These are phyloP conservation scores for Candida sphagnicola DNA, from an alignment of 805 yeast species.

Conservation along the genomic window DNA sequence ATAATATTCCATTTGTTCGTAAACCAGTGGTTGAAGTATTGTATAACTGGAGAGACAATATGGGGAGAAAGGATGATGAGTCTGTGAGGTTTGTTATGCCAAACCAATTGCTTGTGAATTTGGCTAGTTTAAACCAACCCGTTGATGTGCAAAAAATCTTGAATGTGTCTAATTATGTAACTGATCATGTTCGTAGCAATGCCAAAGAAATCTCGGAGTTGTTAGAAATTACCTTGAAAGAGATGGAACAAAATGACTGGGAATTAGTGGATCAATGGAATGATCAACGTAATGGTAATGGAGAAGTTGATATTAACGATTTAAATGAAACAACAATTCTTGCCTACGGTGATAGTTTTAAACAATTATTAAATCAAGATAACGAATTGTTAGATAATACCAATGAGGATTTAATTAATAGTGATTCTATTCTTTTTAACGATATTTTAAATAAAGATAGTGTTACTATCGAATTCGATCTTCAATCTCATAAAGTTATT, in stretches of 20 bases:
- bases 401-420: slow-evolving; percentile 6
- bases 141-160: slow-evolving; percentile 53
- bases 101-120: slow-evolving; percentile 64
- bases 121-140: slow-evolving; percentile 54
- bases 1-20: slow-evolving; percentile 54
- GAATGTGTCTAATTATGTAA: slow-evolving; percentile 40
- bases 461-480: slow-evolving; percentile 14
- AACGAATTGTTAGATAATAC: slow-evolving; percentile 7
- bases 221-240: slow-evolving; percentile 39
- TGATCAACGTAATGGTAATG: slow-evolving; percentile 13
- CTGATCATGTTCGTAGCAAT: slow-evolving; percentile 55
- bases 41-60: slow-evolving; percentile 77
- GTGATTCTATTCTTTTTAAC: slow-evolving; percentile 14
- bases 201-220: slow-evolving; percentile 57
- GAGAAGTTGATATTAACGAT: slow-evolving; percentile 12
- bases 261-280: slow-evolving; percentile 28
- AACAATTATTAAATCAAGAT: slow-evolving; percentile 10
- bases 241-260: slow-evolving; percentile 34
- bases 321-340: slow-evolving; percentile 7
- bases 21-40: slow-evolving; percentile 56
- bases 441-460: slow-evolving; percentile 7
- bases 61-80: slow-evolving; percentile 79
- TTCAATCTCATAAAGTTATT: slow-evolving; percentile 9
- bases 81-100: slow-evolving; percentile 81
- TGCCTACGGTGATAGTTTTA: slow-evolving; percentile 5